Evolutionary conservation across 2,329 filamentous ascomycete genomes (phyloP).

Genomic region (Cytospora chrysosperma): DNA sequence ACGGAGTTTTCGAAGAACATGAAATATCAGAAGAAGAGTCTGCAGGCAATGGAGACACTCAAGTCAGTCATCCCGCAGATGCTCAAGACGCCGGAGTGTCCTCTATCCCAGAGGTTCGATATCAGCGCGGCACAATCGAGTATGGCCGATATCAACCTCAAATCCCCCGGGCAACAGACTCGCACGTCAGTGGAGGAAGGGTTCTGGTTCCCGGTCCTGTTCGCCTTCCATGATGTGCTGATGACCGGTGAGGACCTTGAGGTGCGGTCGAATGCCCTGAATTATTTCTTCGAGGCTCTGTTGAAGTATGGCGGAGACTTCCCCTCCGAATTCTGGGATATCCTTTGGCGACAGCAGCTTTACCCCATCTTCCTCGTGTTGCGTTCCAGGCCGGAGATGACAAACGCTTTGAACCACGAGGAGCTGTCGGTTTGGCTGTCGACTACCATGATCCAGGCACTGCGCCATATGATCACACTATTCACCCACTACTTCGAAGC

Average conservation of each 20-base stretch:
- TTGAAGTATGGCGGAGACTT: slow-evolving; percentile 89
- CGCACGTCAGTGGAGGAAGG: slow-evolving; percentile 93
- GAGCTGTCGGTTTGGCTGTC: slow-evolving; percentile 98
- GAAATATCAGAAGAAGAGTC: slow-evolving; percentile 96
- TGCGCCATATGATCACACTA: slow-evolving; percentile 96
- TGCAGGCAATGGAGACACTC: slow-evolving; percentile 91
- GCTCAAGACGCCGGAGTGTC: slow-evolving; percentile 93
- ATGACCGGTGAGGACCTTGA: slow-evolving; percentile 99
- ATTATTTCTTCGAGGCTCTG: slow-evolving; percentile 94
- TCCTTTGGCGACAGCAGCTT: slow-evolving; percentile 91
- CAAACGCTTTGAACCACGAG: slow-evolving; percentile 91
- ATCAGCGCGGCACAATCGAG: slow-evolving; percentile 34
- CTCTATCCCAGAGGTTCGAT: slow-evolving; percentile 67
- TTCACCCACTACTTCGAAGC: slow-evolving; percentile 99
- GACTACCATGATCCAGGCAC: slow-evolving; percentile 97
- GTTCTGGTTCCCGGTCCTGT: slow-evolving; percentile 97
- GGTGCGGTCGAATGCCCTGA: slow-evolving; percentile 84
- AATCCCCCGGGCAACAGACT: slow-evolving; percentile 56
- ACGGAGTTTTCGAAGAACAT: slow-evolving; percentile 99
- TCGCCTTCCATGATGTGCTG: slow-evolving; percentile 96
- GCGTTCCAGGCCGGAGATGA: slow-evolving; percentile 94
- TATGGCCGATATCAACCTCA: slow-evolving; percentile 44
- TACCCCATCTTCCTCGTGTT: slow-evolving; percentile 99
- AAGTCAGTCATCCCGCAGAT: slow-evolving; percentile 93
- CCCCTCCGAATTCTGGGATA: slow-evolving; percentile 95